A percentile compares a stretch with the other conserved stretches of the same genome.
These are phyloP conservation scores for Metarhizium guizhouense DNA, from an alignment of 2,329 filamentous ascomycete species.

Conservation along the genomic window DNA sequence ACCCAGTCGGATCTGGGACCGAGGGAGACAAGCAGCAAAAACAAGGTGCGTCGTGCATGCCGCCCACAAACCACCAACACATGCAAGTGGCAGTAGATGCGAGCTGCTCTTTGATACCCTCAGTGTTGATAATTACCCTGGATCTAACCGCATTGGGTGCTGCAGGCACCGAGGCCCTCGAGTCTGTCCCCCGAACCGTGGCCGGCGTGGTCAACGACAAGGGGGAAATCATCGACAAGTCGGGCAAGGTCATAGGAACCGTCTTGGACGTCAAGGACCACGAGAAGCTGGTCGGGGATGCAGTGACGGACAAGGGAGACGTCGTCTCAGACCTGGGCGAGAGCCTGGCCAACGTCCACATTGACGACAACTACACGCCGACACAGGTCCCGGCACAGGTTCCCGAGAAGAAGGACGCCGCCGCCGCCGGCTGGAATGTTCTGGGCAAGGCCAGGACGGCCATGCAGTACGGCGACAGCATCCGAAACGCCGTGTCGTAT, in stretches of 20 bases:
- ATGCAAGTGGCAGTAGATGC: neutral
- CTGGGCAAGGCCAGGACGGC: slow-evolving; percentile 19
- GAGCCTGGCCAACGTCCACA: slow-evolving; percentile 30
- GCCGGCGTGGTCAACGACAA: slow-evolving; percentile 33
- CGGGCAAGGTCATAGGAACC: slow-evolving; percentile 33
- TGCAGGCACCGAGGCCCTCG: neutral
- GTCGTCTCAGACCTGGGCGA: slow-evolving; percentile 28
- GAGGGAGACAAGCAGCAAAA: neutral
- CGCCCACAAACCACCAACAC: neutral
- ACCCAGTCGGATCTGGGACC: neutral
- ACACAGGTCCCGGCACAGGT: slow-evolving; percentile 19
- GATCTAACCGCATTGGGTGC: neutral
- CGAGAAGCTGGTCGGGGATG: slow-evolving; percentile 31
- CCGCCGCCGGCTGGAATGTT: slow-evolving; percentile 18
- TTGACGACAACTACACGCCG: slow-evolving; percentile 24
- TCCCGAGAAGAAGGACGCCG: slow-evolving; percentile 15
- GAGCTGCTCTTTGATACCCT: neutral
- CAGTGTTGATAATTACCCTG: neutral
- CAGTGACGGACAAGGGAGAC: slow-evolving; percentile 26
- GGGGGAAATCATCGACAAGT: slow-evolving; percentile 35
- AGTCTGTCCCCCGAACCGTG: slow-evolving; percentile 24
- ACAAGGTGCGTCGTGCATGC: neutral
- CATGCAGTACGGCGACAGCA: slow-evolving; percentile 10
- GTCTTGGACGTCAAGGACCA: slow-evolving; percentile 30
- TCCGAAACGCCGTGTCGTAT: slow-evolving; percentile 11